Conservation (phyloP, 495 filamentous ascomycete species). For the Xylaria bambusicola region DNA sequence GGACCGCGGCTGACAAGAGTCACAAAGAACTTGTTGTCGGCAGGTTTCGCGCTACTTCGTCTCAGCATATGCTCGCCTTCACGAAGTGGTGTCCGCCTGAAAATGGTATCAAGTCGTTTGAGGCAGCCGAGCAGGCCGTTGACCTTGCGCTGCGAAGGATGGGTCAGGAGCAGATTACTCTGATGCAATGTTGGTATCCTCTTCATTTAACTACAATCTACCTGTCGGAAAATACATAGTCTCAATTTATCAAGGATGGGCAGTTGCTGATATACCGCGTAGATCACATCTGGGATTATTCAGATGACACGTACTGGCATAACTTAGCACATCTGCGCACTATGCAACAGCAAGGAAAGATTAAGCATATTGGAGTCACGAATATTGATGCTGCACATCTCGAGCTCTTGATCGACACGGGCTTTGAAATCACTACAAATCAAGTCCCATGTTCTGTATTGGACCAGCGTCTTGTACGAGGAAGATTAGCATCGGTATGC, state of each 20-base stretch:
- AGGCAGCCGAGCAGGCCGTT: constrained; percentile 18
- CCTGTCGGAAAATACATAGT: background rate
- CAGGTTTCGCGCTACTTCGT: constrained; percentile 28
- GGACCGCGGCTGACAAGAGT: background rate
- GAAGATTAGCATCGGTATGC: constrained; percentile 36
- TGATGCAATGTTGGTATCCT: constrained; percentile 24
- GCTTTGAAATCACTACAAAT: constrained; percentile 34
- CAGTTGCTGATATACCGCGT: background rate
- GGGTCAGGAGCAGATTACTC: constrained; percentile 9
- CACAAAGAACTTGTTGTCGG: constrained; percentile 27
- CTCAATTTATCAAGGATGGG: background rate
- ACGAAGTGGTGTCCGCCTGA: constrained; percentile 44
- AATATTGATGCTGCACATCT: constrained; percentile 41
- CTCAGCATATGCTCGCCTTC: constrained; percentile 29
- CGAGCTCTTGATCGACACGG: constrained; percentile 35
- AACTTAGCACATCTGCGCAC: constrained; percentile 36
- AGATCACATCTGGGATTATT: constrained; percentile 29
- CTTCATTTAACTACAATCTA: background rate
- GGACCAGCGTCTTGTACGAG: constrained; percentile 31
- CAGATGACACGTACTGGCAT: constrained; percentile 31
- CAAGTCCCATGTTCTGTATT: constrained; percentile 42
- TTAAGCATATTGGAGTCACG: constrained; percentile 39
- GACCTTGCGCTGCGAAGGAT: constrained; percentile 19
- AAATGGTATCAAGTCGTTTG: constrained; percentile 22
- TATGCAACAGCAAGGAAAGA: constrained; percentile 29